Evolutionary conservation across 2,329 filamentous ascomycete genomes (phyloP).

Genomic region (Ustilaginoidea virens): DNA sequence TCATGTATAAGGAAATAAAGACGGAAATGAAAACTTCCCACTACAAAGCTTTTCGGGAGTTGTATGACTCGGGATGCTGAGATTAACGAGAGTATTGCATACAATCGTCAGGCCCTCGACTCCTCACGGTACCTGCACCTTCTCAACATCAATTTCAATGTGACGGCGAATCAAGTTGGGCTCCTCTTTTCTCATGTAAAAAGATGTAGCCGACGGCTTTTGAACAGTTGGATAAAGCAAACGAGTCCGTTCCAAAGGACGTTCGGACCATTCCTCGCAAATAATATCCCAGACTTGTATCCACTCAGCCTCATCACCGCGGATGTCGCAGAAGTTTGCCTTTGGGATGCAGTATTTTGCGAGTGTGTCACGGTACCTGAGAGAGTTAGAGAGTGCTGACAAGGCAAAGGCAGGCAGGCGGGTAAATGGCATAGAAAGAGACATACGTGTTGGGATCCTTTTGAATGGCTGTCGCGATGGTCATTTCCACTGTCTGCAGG

Average conservation of each 20-base stretch:
- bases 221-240: not conserved
- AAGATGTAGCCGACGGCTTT: not conserved
- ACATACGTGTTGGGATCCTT: constrained; percentile 1
- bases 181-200: not conserved
- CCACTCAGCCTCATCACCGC: not conserved
- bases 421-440: not conserved
- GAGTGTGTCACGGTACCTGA: constrained; percentile 1
- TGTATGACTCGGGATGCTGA: too few relatives aligned
- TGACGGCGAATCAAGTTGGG: not conserved
- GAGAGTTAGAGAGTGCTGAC: not conserved
- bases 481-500: constrained; percentile 1
- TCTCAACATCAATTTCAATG: not conserved
- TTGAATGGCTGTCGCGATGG: constrained; percentile 1
- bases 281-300: not conserved
- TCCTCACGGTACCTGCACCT: too few relatives aligned
- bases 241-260: not conserved
- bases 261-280: not conserved
- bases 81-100: too few relatives aligned
- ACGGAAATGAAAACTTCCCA: too few relatives aligned
- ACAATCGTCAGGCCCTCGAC: too few relatives aligned
- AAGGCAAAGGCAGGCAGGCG: not conserved
- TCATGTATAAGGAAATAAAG: too few relatives aligned
- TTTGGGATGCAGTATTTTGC: not conserved
- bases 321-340: constrained; percentile 1
- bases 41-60: too few relatives aligned